Conservation (phyloP, 208 protist genomes). For the Trypanosoma theileri region DNA sequence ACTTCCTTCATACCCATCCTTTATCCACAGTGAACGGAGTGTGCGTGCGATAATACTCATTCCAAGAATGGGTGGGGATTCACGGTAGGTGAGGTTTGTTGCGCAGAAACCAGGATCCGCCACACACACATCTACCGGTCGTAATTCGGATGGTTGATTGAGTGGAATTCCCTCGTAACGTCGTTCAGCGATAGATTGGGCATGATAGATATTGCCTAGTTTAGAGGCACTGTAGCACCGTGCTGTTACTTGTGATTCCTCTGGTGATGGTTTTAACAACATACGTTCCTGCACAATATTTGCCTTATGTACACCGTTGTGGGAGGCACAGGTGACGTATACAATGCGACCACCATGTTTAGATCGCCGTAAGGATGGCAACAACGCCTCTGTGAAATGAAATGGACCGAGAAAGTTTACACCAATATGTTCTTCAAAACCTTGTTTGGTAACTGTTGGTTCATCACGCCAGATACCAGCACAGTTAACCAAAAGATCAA, state of each 20-base stretch:
- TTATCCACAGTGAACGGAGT: slow-evolving; percentile 69
- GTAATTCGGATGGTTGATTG: slow-evolving; percentile 53
- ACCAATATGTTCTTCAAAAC: slow-evolving; percentile 79
- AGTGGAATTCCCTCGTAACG: slow-evolving; percentile 76
- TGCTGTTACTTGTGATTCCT: slow-evolving; percentile 51
- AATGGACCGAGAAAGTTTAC: slow-evolving; percentile 82
- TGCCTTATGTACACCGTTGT: slow-evolving; percentile 60
- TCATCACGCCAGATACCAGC: slow-evolving; percentile 74
- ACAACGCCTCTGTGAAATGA: slow-evolving; percentile 76
- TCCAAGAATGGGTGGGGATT: slow-evolving; percentile 45
- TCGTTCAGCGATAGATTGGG: slow-evolving; percentile 60
- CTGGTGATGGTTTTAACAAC: slow-evolving; percentile 45
- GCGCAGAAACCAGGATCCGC: slow-evolving; percentile 73
- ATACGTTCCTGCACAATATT: slow-evolving; percentile 73
- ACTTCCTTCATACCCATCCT: slow-evolving; percentile 70
- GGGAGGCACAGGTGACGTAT: slow-evolving; percentile 74
- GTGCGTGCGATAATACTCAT: slow-evolving; percentile 45
- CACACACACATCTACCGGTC: slow-evolving; percentile 64
- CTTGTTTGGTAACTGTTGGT: slow-evolving; percentile 53
- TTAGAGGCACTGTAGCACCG: slow-evolving; percentile 82
- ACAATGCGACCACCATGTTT: slow-evolving; percentile 58
- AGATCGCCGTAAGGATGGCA: slow-evolving; percentile 60
- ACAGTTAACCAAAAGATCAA: slow-evolving; percentile 82
- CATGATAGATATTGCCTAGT: slow-evolving; percentile 84
- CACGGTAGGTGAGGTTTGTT: slow-evolving; percentile 41